Evolutionary conservation across 176 grass and related monocot genomes (phyloP).

Genomic region (Rhipidocladum racemiflorum): DNA sequence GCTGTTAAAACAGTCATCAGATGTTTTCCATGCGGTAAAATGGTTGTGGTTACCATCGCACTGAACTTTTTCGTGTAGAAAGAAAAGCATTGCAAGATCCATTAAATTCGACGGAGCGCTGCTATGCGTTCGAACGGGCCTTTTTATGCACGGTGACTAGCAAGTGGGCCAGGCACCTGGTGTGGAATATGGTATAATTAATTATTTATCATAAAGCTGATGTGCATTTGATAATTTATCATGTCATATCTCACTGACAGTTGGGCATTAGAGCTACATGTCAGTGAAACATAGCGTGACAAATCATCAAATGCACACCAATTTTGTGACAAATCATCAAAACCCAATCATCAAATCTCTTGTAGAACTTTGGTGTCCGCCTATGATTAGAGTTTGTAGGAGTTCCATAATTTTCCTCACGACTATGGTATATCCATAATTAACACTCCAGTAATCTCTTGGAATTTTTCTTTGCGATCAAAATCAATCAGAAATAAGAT

Average conservation of each 20-base stretch:
- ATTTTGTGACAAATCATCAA: too few species aligned
- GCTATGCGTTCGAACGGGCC: not conserved
- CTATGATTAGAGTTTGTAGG: not conserved
- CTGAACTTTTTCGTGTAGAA: not conserved
- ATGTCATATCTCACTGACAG: too few species aligned
- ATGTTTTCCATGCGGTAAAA: constrained; percentile 25
- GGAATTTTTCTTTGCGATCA: not conserved
- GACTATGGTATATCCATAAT: not conserved
- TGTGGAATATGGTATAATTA: too few species aligned
- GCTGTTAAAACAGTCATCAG: constrained; percentile 13
- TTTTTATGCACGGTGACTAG: not conserved
- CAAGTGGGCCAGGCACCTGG: not conserved
- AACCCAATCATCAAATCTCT: too few species aligned
- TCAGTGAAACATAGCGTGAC: too few species aligned
- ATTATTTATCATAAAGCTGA: too few species aligned
- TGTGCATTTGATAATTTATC: too few species aligned
- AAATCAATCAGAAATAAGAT: not conserved
- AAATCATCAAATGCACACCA: too few species aligned
- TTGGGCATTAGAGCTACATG: too few species aligned
- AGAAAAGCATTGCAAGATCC: not conserved
- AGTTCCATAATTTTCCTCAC: not conserved
- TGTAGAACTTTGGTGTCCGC: not conserved
- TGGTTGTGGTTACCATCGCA: not conserved
- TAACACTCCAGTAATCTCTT: too few species aligned
- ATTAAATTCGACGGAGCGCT: not conserved